These are phyloP conservation scores for Lentinus brumalis DNA, from an alignment of 768 basidiomycete species.

Conservation along the genomic window DNA sequence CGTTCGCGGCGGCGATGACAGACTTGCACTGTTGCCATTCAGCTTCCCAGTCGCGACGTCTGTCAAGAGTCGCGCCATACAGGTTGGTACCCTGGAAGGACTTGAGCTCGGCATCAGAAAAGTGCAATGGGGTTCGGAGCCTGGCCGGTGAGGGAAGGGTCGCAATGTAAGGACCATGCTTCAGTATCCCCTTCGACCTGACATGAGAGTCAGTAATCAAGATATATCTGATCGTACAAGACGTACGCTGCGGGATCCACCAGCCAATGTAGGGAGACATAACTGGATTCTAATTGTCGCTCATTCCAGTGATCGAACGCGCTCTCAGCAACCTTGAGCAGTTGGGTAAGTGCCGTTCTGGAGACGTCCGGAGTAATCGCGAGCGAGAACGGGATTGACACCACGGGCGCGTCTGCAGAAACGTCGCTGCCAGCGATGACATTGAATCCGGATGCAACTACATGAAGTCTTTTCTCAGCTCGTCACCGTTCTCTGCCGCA, in stretches of 20 bases:
- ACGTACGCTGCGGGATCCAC: conserved; percentile 36
- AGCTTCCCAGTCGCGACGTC: conserved; percentile 56
- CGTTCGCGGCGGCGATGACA: conserved; percentile 39
- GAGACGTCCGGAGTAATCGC: conserved; percentile 60
- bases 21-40: conserved; percentile 63
- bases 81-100: conserved; percentile 80
- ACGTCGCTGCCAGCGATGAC: conserved; percentile 53
- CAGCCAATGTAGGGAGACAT: conserved; percentile 68
- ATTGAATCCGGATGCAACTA: conserved; percentile 43
- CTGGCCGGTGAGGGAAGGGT: conserved; percentile 59
- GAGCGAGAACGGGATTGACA: conserved; percentile 68
- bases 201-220: conserved; percentile 1
- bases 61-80: conserved; percentile 72
- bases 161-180: conserved; percentile 64
- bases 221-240: neutral
- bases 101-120: conserved; percentile 60
- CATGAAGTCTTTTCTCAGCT: conserved; percentile 3
- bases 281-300: conserved; percentile 68
- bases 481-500: neutral
- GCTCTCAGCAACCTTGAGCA: conserved; percentile 36
- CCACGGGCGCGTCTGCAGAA: conserved; percentile 52
- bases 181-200: conserved; percentile 10
- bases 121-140: conserved; percentile 76
- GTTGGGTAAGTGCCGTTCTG: conserved; percentile 40
- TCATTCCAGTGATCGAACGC: conserved; percentile 39